Evolutionary conservation across 2,329 filamentous ascomycete species (phyloP), one percentile per base, ranked within the genome.

Genomic region (Fusarium ambrosium): DNA sequence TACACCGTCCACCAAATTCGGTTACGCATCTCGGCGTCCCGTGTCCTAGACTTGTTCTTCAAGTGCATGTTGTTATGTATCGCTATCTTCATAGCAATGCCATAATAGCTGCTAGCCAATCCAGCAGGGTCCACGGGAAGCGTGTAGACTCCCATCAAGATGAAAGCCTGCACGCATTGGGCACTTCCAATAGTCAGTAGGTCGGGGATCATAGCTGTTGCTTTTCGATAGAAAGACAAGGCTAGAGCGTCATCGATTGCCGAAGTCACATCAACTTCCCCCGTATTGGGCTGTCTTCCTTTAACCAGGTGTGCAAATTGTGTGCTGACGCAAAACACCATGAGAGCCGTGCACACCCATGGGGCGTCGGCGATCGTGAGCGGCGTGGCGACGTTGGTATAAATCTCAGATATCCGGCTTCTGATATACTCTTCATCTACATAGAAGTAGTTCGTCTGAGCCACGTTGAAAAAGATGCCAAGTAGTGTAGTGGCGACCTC

Each of bases 1-100:
- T 66, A 73, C n/a, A 63, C 65, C 9, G 70, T 73, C 70, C 64
- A 73, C 70, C 70, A 73, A 4, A 73, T 59, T 34, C 70, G 32
- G 13, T 71, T 68, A 16, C 64, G 51, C 13, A 71, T 55, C 48
- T 73, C 68, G 3, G 39, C 16, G 16, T 73, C 62, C 9, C 16
- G 11, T 1, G 29, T 14, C 4, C 6, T 41, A 4, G 36, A 16
- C 27, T 29, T 22, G 29, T 8, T 41, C 34, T 24, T 63, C 20
- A 65, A 59, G 32, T 73, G 70, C 70, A 73, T 71, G 11, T 66
- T 48, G 9, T 66, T 71, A 9, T 71, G 62, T 14, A 59, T 73
- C 1, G 70, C 70, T 11, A 71, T 43, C 14, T 71, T 73, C 16
- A 73, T 63, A 0, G 70, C 70, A 22, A 73, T 71, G 2, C 68